These are phyloP conservation scores for Nadsonia commutata DNA, from an alignment of 1,139 yeast species.

Conservation along the genomic window DNA sequence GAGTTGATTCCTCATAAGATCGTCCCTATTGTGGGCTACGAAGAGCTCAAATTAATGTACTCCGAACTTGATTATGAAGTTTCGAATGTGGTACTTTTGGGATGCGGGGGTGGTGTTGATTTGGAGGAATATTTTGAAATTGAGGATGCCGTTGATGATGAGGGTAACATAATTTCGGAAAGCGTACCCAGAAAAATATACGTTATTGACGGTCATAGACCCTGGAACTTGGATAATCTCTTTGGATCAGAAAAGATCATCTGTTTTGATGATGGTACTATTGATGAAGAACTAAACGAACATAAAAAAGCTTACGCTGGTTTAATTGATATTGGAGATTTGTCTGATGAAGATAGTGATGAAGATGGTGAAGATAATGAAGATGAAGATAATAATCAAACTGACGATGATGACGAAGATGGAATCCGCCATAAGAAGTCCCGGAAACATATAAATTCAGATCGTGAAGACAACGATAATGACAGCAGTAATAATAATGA, in stretches of 20 bases:
- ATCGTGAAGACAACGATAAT: conserved; percentile 19
- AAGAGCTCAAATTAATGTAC: conserved; percentile 57
- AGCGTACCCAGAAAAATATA: conserved; percentile 41
- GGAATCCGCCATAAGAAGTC: conserved; percentile 10
- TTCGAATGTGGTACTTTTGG: conserved; percentile 63
- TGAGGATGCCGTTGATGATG: conserved; percentile 18
- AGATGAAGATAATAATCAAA: conserved; percentile 9
- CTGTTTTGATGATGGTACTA: conserved; percentile 79
- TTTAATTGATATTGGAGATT: conserved; percentile 20
- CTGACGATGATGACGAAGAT: conserved; percentile 7
- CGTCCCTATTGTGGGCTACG: conserved; percentile 88
- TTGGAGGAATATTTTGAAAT: conserved; percentile 64
- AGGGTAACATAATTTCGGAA: conserved; percentile 9
- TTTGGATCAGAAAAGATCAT: conserved; percentile 71
- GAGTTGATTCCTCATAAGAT: conserved; percentile 79
- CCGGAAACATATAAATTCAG: conserved; percentile 12
- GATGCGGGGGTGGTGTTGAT: conserved; percentile 95
- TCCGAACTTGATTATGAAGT: conserved; percentile 55
- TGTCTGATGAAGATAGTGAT: conserved; percentile 20
- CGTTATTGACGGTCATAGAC: conserved; percentile 82
- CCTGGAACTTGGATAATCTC: conserved; percentile 89
- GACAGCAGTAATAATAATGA: conserved; percentile 27
- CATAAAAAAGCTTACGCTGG: conserved; percentile 18
- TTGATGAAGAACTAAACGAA: conserved; percentile 25
- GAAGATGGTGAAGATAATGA: conserved; percentile 15